Conservation (phyloP, 257 asterid species). For the Cruciata laevipes region DNA sequence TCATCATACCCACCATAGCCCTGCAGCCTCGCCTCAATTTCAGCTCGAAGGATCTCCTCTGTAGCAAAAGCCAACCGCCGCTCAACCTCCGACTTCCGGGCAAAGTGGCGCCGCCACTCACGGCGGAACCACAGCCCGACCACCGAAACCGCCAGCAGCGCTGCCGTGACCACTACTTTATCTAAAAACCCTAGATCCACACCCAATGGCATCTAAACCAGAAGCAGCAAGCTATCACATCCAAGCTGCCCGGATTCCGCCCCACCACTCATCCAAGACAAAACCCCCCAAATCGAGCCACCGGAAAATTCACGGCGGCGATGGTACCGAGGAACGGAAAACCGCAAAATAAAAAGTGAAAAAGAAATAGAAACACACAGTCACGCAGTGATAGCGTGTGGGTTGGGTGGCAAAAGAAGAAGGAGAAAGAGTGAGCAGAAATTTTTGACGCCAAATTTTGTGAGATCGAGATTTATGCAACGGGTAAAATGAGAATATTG, state of each 20-base stretch:
- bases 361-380: neutral
- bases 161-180: conserved; percentile 28
- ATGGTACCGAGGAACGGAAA: conserved; percentile 13
- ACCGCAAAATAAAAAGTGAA: neutral
- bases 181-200: conserved; percentile 52
- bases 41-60: conserved; percentile 64
- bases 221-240: conserved; percentile 22
- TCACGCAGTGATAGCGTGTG: conserved; percentile 2
- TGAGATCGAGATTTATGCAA: conserved; percentile 28
- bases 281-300: conserved; percentile 4
- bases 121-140: conserved; percentile 43
- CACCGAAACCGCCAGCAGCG: conserved; percentile 34
- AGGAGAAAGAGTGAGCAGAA: conserved; percentile 9
- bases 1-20: conserved; percentile 17
- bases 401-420: conserved; percentile 8
- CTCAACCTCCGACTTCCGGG: conserved; percentile 62
- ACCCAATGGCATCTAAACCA: conserved; percentile 59
- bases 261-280: conserved; percentile 23
- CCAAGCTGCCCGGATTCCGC: conserved; percentile 37
- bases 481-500: neutral
- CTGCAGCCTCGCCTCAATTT: conserved; percentile 28
- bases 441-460: conserved; percentile 14
- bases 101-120: conserved; percentile 54
- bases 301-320: conserved; percentile 7
- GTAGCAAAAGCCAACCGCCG: conserved; percentile 57